These are phyloP conservation scores for Nannizzia gypsea DNA, from an alignment of 2,329 filamentous ascomycete genomes.

Conservation along the genomic window DNA sequence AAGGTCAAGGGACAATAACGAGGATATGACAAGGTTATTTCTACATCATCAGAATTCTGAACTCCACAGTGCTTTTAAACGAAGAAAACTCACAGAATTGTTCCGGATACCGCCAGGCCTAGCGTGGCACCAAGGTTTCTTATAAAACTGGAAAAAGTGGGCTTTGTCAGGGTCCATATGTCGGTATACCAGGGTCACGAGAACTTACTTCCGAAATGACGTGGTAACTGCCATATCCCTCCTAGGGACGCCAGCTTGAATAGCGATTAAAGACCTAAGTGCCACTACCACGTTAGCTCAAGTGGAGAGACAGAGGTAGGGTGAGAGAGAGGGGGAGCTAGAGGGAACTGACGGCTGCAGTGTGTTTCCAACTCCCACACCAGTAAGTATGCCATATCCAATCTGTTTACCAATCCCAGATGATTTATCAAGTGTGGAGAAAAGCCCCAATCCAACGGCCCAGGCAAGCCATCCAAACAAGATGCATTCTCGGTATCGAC, in stretches of 20 bases:
- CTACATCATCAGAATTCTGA: constrained; percentile 12
- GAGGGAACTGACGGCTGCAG: constrained; percentile 32
- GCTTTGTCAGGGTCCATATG: neutral
- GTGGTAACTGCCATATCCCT: constrained; percentile 34
- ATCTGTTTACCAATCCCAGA: constrained; percentile 44
- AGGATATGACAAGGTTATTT: constrained; percentile 20
- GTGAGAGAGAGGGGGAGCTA: too few relatives aligned
- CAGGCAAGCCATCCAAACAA: constrained; percentile 43
- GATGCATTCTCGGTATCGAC: constrained; percentile 44
- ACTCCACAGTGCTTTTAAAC: neutral
- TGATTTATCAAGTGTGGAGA: constrained; percentile 40
- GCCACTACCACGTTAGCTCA: neutral
- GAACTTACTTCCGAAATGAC: constrained; percentile 24
- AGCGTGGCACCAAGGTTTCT: constrained; percentile 33
- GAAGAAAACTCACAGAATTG: constrained; percentile 26
- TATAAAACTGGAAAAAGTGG: constrained; percentile 25
- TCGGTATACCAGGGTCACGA: neutral
- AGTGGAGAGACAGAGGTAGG: too few relatives aligned
- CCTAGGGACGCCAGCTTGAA: constrained; percentile 31
- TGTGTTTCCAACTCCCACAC: constrained; percentile 42
- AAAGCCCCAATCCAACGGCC: constrained; percentile 42
- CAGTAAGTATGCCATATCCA: constrained; percentile 43
- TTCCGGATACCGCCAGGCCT: constrained; percentile 30
- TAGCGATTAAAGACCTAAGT: constrained; percentile 23
- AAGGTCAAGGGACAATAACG: constrained; percentile 20